These are phyloP conservation scores for Alternaria conjuncta DNA, from an alignment of 2,329 filamentous ascomycete genomes.

Conservation along the genomic window DNA sequence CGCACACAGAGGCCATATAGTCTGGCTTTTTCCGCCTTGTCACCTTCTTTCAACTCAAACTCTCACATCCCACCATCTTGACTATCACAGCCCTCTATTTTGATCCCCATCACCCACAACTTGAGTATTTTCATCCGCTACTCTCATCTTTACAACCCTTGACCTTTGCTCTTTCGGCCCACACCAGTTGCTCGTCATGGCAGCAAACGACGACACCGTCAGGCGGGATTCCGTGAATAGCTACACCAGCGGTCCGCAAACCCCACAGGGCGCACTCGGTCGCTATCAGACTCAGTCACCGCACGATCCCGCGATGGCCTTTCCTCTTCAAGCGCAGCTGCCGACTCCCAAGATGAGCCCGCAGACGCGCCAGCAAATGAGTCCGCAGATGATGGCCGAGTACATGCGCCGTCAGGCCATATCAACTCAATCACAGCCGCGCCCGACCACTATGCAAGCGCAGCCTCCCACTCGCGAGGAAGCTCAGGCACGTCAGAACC, in stretches of 20 bases:
- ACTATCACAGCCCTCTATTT: not conserved
- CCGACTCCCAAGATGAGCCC: not conserved
- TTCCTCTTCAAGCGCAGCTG: not conserved
- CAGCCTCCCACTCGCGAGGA: not conserved
- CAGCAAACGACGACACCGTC: not conserved
- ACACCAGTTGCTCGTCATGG: not conserved
- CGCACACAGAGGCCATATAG: not conserved
- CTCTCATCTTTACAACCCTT: not conserved
- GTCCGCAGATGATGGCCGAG: not conserved
- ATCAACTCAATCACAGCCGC: not conserved
- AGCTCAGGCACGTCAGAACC: not conserved
- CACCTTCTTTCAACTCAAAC: not conserved
- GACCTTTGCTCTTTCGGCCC: not conserved
- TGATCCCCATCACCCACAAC: not conserved
- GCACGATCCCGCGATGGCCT: not conserved
- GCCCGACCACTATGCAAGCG: not conserved
- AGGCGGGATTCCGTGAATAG: not conserved
- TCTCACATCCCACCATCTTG: not conserved
- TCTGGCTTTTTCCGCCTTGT: not conserved
- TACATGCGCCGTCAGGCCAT: not conserved
- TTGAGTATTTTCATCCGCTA: not conserved
- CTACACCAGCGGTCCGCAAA: not conserved
- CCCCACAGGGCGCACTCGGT: not conserved
- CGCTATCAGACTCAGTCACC: not conserved
- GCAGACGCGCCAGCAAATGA: not conserved